A percentile compares a stretch with the other conserved stretches of the same genome.
phyloP scores from a whole-genome alignment of 2,329 filamentous ascomycete genomes.

The Arthrobotrys sinensis region DNA sequence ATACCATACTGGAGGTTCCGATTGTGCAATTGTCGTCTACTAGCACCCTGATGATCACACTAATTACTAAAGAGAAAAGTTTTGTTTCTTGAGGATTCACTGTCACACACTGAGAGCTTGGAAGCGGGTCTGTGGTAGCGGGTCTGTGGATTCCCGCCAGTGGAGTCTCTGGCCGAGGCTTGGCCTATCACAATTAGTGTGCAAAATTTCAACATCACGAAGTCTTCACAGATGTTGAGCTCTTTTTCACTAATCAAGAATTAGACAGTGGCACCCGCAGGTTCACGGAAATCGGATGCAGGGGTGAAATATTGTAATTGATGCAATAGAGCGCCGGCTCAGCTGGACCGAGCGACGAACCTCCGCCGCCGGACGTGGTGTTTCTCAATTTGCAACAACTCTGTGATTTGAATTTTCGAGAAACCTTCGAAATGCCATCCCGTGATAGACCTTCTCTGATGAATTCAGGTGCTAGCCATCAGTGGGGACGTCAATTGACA shows the following conservation, averaged over 20 bases:
- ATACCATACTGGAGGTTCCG: constrained; percentile 1
- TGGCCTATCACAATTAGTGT: constrained; percentile 24
- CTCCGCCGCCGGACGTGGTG: not conserved
- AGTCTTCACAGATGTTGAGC: constrained; percentile 12
- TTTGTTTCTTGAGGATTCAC: constrained; percentile 7
- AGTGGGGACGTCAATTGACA: constrained; percentile 21
- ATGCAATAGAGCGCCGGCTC: constrained; percentile 21
- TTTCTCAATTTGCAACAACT: not conserved
- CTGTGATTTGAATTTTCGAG: not conserved
- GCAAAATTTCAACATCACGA: constrained; percentile 30
- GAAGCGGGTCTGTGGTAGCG: constrained; percentile 6
- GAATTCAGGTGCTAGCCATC: constrained; percentile 3
- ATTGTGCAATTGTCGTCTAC: constrained; percentile 15
- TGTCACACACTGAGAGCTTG: constrained; percentile 18
- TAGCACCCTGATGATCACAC: constrained; percentile 35
- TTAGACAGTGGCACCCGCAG: constrained; percentile 15
- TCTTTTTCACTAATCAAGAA: constrained; percentile 35
- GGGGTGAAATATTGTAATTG: constrained; percentile 23
- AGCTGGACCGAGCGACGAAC: constrained; percentile 10
- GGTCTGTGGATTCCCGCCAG: constrained; percentile 31
- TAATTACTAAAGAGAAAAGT: constrained; percentile 11
- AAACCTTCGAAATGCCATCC: not conserved
- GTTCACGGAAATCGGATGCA: constrained; percentile 46
- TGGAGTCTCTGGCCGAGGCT: constrained; percentile 33
- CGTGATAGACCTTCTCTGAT: not conserved